Percentiles rank a stretch among this genome's conserved stretches.
phyloP scores from a whole-genome alignment of 2,329 filamentous ascomycete genomes.

The Geosmithia flava region DNA sequence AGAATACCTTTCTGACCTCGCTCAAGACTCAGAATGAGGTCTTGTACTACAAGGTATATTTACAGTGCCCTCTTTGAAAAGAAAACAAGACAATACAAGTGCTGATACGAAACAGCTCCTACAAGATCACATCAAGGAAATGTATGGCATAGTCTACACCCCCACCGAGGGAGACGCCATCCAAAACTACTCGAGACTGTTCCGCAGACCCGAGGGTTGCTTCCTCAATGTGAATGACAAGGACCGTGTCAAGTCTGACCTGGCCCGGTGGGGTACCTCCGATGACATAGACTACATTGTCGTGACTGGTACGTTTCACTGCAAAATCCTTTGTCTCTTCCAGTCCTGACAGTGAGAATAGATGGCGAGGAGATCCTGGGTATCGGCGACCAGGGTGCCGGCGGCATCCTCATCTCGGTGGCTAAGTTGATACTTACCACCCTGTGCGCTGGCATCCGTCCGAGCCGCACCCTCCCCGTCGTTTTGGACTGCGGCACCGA shows the following conservation, averaged over 20 bases:
- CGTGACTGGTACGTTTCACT: constrained; percentile 51
- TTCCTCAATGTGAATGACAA: constrained; percentile 64
- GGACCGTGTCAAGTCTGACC: constrained; percentile 50
- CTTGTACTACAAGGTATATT: constrained; percentile 56
- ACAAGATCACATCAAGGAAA: constrained; percentile 68
- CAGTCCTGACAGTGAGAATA: constrained; percentile 7
- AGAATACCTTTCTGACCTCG: constrained; percentile 80
- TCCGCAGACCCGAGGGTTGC: constrained; percentile 67
- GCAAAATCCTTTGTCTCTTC: not conserved
- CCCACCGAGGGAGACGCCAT: constrained; percentile 86
- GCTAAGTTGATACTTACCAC: constrained; percentile 78
- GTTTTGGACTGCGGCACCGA: constrained; percentile 80
- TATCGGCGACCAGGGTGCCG: constrained; percentile 81
- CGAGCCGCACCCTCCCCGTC: constrained; percentile 64
- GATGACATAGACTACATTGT: constrained; percentile 85
- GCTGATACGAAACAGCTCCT: not conserved
- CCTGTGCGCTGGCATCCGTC: constrained; percentile 76
- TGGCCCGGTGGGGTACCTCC: constrained; percentile 54
- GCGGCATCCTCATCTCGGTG: constrained; percentile 71
- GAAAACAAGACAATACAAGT: too few relatives aligned
- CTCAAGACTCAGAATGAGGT: constrained; percentile 80
- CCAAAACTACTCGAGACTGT: constrained; percentile 67
- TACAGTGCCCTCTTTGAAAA: too few relatives aligned
- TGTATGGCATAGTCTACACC: constrained; percentile 86
- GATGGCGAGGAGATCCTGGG: constrained; percentile 65